Evolutionary conservation across 345 rosid species (phyloP), one percentile per base, ranked within the genome.

Genomic region (Linum trigynum): DNA sequence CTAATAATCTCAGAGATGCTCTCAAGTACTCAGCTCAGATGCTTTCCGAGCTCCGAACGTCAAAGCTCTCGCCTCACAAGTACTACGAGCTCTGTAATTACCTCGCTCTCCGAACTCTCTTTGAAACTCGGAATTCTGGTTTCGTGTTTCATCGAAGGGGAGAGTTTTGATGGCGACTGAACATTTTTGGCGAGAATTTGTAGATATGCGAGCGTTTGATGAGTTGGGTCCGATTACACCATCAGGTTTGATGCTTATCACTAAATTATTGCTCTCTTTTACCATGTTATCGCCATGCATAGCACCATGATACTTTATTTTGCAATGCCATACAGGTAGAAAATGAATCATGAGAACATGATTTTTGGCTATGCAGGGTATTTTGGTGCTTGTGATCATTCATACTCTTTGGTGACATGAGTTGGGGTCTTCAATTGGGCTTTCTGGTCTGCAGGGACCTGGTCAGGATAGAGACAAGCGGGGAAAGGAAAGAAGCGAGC

Each of bases 371-470:
- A 88, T 75, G 96, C 95, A 84, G 94, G 53, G 96, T 81, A 80
- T 80, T 86, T 81, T 86, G 79, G 76, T 90, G 89, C 89, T 84
- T 90, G 85, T 94, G 85, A 84, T 88, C 86, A 86, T 86, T 85
- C 86, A 83, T 79, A 79, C 85, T 85, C 90, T 48, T 48, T 48
- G 53, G 53, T 90, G 92, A 86, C 89, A 84, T 90, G 89, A 79
- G 92, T 84, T 90, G 95, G 90, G 88, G 92, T 81, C 82, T 88
- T 92, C 91, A 88, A 74, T 88, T 77, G 90, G 97, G 90, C 85
- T 88, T 90, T 90, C 90, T 94, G 90, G 97, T 88, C 90, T 94
- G 97, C 97, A 94, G 99, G 99, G 97, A 78, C 95, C 97, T 82
- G 84, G 90, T 84, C 96, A 97, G 76, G 97, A 82, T 40, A 94